These are phyloP conservation scores for Fragilaria crotonensis DNA, from an alignment of 108 stramenopile genomes.

Conservation along the genomic window DNA sequence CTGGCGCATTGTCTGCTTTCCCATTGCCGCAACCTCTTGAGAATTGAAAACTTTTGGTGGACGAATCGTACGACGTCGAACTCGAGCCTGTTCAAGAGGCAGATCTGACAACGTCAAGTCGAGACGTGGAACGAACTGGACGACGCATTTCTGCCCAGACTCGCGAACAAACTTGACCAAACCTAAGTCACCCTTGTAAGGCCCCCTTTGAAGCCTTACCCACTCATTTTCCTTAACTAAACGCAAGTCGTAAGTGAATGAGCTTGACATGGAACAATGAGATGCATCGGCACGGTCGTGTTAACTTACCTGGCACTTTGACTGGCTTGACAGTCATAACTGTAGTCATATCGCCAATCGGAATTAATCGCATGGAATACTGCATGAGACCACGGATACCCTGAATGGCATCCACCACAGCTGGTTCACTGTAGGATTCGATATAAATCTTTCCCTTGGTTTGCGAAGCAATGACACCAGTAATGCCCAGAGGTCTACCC, in stretches of 20 bases:
- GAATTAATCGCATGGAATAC: constrained; percentile 80
- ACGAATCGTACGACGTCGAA: constrained; percentile 68
- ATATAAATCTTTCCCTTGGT: constrained; percentile 90
- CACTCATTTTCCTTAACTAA: constrained; percentile 88
- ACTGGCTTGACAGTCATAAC: constrained; percentile 86
- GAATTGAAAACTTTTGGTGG: constrained; percentile 92
- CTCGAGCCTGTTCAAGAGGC: constrained; percentile 71
- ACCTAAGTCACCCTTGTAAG: constrained; percentile 95
- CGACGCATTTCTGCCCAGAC: constrained; percentile 84
- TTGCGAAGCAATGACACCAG: constrained; percentile 81
- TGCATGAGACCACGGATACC: constrained; percentile 83
- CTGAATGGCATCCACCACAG: constrained; percentile 84
- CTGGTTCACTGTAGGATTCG: constrained; percentile 88
- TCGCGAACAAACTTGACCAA: constrained; percentile 85
- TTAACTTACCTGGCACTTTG: constrained; percentile 76
- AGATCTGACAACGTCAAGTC: constrained; percentile 71
- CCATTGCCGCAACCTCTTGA: constrained; percentile 70
- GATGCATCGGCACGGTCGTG: background rate
- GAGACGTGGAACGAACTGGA: constrained; percentile 91
- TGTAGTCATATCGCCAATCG: constrained; percentile 93
- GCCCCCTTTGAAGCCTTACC: constrained; percentile 90
- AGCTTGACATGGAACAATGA: background rate
- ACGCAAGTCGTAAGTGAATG: background rate
- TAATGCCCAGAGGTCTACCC: constrained; percentile 76
- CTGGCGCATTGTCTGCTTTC: constrained; percentile 49